Evolutionary conservation across 78 protist genomes (phyloP).

Genomic region (Dictyostelium firmibasis): DNA sequence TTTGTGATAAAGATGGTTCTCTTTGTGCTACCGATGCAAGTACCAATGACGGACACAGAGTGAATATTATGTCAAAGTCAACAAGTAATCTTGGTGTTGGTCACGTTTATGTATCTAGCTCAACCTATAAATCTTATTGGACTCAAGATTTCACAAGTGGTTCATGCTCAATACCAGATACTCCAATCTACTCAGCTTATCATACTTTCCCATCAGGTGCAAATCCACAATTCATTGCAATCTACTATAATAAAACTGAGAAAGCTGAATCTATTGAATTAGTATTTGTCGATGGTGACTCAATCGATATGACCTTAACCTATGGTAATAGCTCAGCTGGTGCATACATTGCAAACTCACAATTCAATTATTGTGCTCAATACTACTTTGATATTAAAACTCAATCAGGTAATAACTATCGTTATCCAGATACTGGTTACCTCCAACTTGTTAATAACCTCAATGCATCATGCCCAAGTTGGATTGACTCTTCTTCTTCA

Average conservation of each 20-base stretch:
- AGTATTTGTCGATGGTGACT: background rate
- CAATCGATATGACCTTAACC: background rate
- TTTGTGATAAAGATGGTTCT: background rate
- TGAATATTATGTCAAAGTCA: background rate
- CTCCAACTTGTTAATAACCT: background rate
- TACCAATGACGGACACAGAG: background rate
- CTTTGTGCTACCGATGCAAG: background rate
- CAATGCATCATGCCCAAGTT: background rate
- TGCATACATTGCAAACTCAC: background rate
- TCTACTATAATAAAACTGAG: background rate
- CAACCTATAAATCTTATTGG: background rate
- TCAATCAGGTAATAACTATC: background rate
- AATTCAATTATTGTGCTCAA: background rate
- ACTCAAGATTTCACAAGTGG: slow-evolving; percentile 1
- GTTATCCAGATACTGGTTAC: slow-evolving; percentile 8
- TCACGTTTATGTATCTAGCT: background rate
- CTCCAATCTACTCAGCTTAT: background rate
- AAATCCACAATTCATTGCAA: background rate
- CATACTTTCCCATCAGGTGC: background rate
- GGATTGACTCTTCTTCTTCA: background rate
- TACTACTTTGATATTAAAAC: background rate
- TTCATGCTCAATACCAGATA: background rate
- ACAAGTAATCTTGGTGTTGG: background rate
- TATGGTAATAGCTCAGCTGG: background rate
- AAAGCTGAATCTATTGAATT: background rate